Conservation (phyloP, 768 basidiomycete species). For the Kwoniella dendrophila region DNA sequence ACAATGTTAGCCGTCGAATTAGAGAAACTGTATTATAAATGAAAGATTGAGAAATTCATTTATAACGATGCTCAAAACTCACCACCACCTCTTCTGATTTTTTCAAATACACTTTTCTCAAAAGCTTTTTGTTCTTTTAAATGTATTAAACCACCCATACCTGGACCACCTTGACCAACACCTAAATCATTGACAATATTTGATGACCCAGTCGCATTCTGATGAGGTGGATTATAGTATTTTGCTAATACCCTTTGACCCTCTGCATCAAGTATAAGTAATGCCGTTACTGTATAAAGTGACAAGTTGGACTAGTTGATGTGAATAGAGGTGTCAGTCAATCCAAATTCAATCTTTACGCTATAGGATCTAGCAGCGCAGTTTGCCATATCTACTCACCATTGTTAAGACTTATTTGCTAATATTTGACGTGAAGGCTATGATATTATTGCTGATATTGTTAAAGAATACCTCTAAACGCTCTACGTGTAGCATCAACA, state of each 20-base stretch:
- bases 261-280: conserved; percentile 92
- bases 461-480: no score
- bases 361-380: neutral
- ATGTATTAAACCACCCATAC: conserved; percentile 55
- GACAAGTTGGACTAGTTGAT: conserved; percentile 67
- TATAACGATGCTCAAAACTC: conserved; percentile 39
- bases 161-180: conserved; percentile 47
- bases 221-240: conserved; percentile 80
- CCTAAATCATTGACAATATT: conserved; percentile 40
- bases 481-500: conserved; percentile 8
- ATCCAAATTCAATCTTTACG: neutral
- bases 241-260: conserved; percentile 93
- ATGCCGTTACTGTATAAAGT: conserved; percentile 81
- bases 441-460: neutral
- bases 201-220: conserved; percentile 47
- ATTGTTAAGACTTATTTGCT: no score
- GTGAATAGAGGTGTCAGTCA: neutral
- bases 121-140: conserved; percentile 93
- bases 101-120: conserved; percentile 92
- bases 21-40: no score
- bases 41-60: neutral
- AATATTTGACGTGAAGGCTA: no score
- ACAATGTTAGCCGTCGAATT: no score
- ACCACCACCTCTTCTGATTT: conserved; percentile 94
- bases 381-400: neutral